These are phyloP conservation scores for Leccinellum luteum DNA, from an alignment of 768 basidiomycete genomes.

Conservation along the genomic window DNA sequence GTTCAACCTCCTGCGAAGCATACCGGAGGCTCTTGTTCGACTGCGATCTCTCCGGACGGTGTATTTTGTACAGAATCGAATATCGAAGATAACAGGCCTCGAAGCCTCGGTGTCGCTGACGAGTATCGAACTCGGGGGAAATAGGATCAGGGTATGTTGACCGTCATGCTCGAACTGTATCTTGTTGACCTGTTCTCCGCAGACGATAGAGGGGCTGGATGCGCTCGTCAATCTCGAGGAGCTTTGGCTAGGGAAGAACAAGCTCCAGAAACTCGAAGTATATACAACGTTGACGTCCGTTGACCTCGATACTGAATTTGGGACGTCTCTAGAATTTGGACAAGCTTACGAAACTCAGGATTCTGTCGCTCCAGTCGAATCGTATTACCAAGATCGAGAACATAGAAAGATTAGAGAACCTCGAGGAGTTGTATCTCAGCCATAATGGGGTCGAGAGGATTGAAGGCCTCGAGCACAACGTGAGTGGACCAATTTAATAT, in stretches of 20 bases:
- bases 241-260: constrained; percentile 98
- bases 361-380: constrained; percentile 92
- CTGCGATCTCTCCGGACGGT: constrained; percentile 68
- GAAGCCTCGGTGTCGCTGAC: constrained; percentile 55
- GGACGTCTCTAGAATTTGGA: constrained; percentile 55
- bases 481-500: constrained; percentile 37
- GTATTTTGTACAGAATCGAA: constrained; percentile 97
- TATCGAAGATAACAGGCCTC: constrained; percentile 73
- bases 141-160: constrained; percentile 74
- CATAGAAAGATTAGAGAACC: constrained; percentile 62
- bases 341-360: constrained; percentile 68
- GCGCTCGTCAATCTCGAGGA: constrained; percentile 81
- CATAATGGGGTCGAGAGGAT: constrained; percentile 87
- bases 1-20: constrained; percentile 80
- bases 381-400: constrained; percentile 86
- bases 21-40: constrained; percentile 60
- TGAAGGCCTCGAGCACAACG: constrained; percentile 85
- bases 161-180: not conserved
- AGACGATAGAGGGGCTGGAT: constrained; percentile 89
- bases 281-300: not conserved
- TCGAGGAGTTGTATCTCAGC: constrained; percentile 91
- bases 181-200: constrained; percentile 3
- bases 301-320: not conserved
- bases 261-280: constrained; percentile 86
- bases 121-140: constrained; percentile 92